Conservation (phyloP, 331 rosid species). For the Acacia pycnantha region DNA sequence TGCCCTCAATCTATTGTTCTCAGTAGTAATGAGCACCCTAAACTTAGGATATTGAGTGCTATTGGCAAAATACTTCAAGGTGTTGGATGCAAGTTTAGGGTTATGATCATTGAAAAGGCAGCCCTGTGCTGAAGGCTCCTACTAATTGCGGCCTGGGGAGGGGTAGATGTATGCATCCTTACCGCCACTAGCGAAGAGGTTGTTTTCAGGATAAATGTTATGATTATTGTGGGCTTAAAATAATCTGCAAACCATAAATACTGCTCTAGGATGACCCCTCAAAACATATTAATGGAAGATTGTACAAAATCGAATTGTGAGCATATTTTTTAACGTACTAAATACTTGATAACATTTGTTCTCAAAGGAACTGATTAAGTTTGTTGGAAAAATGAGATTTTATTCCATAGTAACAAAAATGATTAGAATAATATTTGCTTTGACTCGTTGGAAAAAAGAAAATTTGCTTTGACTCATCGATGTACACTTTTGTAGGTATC, state of each 20-base stretch:
- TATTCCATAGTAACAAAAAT: conserved; percentile 13
- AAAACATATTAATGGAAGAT: conserved; percentile 5
- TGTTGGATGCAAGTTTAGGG: too few species aligned
- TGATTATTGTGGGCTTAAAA: neutral
- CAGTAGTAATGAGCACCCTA: too few species aligned
- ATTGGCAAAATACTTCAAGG: too few species aligned
- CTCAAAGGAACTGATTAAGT: conserved; percentile 3
- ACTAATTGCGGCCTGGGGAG: too few species aligned
- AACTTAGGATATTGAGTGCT: too few species aligned
- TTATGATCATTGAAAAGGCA: neutral
- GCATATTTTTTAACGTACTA: neutral
- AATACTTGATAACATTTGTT: neutral
- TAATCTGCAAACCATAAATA: neutral
- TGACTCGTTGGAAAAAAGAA: neutral
- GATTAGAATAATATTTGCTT: conserved; percentile 3
- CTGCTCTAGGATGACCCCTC: neutral
- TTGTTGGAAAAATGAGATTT: conserved; percentile 18
- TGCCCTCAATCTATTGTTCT: too few species aligned
- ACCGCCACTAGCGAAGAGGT: too few species aligned
- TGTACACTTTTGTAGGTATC: conserved; percentile 66
- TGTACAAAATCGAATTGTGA: neutral
- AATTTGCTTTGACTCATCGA: conserved; percentile 21
- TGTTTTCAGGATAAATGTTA: neutral
- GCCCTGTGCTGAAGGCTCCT: too few species aligned
- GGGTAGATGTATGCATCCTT: too few species aligned